phyloP scores from a whole-genome alignment of 129 eudicot genomes.

The Logfia minima region DNA sequence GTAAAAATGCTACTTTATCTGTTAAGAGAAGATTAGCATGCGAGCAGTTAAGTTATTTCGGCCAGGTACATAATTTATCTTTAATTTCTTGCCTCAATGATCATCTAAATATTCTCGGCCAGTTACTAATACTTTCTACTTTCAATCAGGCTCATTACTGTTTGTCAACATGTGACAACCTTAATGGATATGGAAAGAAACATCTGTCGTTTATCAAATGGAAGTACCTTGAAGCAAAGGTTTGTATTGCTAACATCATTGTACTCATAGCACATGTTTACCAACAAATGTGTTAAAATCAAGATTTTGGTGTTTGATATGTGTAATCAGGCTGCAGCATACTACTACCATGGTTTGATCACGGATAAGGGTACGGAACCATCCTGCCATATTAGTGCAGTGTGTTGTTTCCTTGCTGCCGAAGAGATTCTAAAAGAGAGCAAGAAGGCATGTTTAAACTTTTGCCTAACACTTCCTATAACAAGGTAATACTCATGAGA shows the following conservation, averaged over 20 bases:
- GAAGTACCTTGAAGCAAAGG: conserved; percentile 95
- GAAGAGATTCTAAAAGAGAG: conserved; percentile 81
- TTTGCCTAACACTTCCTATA: conserved; percentile 73
- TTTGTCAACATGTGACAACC: conserved; percentile 56
- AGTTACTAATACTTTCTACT: neutral
- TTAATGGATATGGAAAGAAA: conserved; percentile 58
- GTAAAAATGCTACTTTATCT: conserved; percentile 78
- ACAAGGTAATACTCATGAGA: conserved; percentile 55
- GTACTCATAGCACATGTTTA: neutral
- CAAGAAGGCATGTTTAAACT: conserved; percentile 81
- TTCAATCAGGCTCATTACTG: conserved; percentile 63
- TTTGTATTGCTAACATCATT: conserved; percentile 12
- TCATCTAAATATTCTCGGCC: neutral
- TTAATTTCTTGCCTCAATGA: neutral
- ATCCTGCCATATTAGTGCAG: conserved; percentile 64
- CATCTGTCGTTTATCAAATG: conserved; percentile 75
- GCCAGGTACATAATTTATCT: conserved; percentile 49
- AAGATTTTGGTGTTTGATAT: conserved; percentile 10
- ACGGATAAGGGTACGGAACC: conserved; percentile 80
- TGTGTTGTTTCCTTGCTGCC: conserved; percentile 79
- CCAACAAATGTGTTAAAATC: neutral
- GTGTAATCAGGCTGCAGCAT: conserved; percentile 82
- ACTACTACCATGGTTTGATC: conserved; percentile 81
- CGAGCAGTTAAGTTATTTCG: conserved; percentile 65
- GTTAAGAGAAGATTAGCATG: conserved; percentile 96